Percentiles rank a stretch among this genome's conserved stretches.
These are phyloP conservation scores for Ustulina deusta DNA, from an alignment of 2,329 filamentous ascomycete species.

Conservation along the genomic window DNA sequence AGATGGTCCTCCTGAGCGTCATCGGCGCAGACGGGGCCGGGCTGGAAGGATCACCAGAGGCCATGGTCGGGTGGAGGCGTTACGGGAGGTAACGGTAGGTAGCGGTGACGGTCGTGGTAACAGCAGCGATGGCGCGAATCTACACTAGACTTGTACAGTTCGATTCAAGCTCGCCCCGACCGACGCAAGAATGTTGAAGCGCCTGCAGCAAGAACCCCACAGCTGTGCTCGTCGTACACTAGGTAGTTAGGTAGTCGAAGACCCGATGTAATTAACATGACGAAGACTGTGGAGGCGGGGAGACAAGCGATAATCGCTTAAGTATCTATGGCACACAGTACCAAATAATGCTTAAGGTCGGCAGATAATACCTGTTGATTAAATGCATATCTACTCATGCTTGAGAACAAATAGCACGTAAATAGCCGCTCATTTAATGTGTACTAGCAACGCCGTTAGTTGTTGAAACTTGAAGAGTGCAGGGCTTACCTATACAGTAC, in stretches of 20 bases:
- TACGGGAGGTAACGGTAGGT: neutral
- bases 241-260: neutral
- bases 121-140: neutral
- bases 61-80: constrained; percentile 20
- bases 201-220: constrained; percentile 11
- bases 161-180: constrained; percentile 11
- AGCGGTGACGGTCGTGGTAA: neutral
- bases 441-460: no score
- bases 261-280: neutral
- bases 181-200: constrained; percentile 1
- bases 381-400: neutral
- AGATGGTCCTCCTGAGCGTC: constrained; percentile 31
- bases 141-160: neutral
- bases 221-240: constrained; percentile 5
- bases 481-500: no score
- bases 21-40: constrained; percentile 20
- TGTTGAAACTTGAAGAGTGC: no score
- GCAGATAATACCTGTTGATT: neutral
- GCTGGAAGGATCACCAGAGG: constrained; percentile 25
- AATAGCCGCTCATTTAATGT: neutral
- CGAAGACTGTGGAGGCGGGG: neutral
- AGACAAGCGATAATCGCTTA: neutral
- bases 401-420: neutral
- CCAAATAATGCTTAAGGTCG: no score
- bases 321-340: no score